Evolutionary conservation across 768 basidiomycete genomes (phyloP).

Genomic region (Mycena capillaripes): DNA sequence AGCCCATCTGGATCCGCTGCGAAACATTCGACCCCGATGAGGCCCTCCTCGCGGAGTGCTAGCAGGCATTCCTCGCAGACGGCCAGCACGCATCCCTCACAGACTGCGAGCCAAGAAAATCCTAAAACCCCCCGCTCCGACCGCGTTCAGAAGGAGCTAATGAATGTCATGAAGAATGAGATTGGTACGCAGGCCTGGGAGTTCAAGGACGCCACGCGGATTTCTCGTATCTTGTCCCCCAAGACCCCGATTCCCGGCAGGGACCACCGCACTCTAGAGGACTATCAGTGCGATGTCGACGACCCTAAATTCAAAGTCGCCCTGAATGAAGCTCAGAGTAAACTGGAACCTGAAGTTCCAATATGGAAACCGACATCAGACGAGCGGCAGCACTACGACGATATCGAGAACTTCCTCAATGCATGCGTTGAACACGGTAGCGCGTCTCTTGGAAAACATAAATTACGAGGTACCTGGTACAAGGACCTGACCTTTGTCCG

Average conservation of each 20-base stretch:
- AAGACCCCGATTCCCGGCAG: not conserved
- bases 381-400: not conserved
- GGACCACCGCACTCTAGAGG: not conserved
- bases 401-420: not conserved
- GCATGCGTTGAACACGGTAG: not conserved
- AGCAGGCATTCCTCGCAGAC: too few relatives aligned
- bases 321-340: not conserved
- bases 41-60: too few relatives aligned
- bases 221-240: slow-evolving; percentile 5
- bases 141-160: not conserved
- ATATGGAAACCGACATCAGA: not conserved
- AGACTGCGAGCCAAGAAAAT: too few relatives aligned
- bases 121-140: too few relatives aligned
- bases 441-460: not conserved
- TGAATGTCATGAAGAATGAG: not conserved
- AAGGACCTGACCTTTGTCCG: not conserved
- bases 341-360: not conserved
- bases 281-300: not conserved
- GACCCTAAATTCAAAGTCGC: not conserved
- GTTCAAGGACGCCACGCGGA: not conserved
- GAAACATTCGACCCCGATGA: too few relatives aligned
- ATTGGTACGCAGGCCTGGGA: not conserved
- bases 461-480: not conserved
- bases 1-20: too few relatives aligned
- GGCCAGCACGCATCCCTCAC: too few relatives aligned